These are phyloP conservation scores for Vitis hybrid DNA, from an alignment of 177 flowering plant species.

Conservation along the genomic window DNA sequence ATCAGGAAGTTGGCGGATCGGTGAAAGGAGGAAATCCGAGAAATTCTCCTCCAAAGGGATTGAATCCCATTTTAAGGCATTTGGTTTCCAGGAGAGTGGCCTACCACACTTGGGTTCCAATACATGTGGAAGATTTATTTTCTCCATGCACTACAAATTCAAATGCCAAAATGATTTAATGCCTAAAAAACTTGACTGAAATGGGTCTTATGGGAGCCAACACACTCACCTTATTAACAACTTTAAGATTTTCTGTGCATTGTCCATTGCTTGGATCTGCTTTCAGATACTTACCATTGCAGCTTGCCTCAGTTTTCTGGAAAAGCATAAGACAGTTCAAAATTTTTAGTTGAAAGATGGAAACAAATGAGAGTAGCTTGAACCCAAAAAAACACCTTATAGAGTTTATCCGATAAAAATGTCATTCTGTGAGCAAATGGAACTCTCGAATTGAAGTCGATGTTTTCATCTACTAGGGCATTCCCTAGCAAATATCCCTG, in stretches of 20 bases:
- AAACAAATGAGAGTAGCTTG: too few relatives aligned
- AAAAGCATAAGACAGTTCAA: background rate
- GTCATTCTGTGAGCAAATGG: too few relatives aligned
- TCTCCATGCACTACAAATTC: constrained; percentile 1
- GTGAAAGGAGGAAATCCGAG: background rate
- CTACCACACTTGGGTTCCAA: background rate
- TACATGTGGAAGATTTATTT: background rate
- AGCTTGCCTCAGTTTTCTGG: background rate
- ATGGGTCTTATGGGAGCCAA: too few relatives aligned
- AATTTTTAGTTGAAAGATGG: too few relatives aligned
- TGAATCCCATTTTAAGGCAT: background rate
- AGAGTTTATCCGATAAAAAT: constrained; percentile 7
- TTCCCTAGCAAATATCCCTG: too few relatives aligned
- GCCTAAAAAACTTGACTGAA: too few relatives aligned
- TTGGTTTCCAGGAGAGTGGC: background rate
- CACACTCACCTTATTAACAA: background rate
- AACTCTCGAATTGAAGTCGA: too few relatives aligned
- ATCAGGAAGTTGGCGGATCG: background rate
- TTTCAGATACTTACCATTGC: constrained; percentile 4
- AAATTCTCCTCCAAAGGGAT: background rate
- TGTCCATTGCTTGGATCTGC: constrained; percentile 9
- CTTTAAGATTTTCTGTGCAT: background rate
- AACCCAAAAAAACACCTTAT: constrained; percentile 13
- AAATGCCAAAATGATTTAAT: background rate
- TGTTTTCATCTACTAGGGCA: too few relatives aligned